A percentile compares a stretch with the other conserved stretches of the same genome.
phyloP scores from a whole-genome alignment of 805 yeast species.

The Suhomyces emberorum region DNA sequence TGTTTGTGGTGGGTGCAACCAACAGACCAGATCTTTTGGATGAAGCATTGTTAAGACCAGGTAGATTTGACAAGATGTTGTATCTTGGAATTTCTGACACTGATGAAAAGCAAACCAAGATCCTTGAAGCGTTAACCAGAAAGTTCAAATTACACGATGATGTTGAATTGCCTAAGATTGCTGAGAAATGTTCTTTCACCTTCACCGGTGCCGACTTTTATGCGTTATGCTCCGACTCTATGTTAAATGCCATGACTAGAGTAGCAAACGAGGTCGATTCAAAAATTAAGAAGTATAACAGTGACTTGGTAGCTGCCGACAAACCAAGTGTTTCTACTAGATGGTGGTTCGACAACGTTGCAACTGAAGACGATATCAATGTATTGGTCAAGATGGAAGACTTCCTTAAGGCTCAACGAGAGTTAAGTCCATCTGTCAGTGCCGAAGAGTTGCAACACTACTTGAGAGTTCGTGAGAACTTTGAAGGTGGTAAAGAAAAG shows the following conservation, averaged over 20 bases:
- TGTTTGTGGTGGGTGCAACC: slow-evolving; percentile 98
- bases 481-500: slow-evolving; percentile 64
- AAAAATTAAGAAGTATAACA: slow-evolving; percentile 55
- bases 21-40: slow-evolving; percentile 94
- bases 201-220: slow-evolving; percentile 98
- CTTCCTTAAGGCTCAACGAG: slow-evolving; percentile 70
- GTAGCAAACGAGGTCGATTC: slow-evolving; percentile 73
- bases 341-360: slow-evolving; percentile 88
- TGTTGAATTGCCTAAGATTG: slow-evolving; percentile 58
- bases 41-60: slow-evolving; percentile 90
- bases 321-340: slow-evolving; percentile 56
- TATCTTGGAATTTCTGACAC: slow-evolving; percentile 93
- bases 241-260: slow-evolving; percentile 94
- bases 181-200: slow-evolving; percentile 76
- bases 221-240: slow-evolving; percentile 92
- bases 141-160: slow-evolving; percentile 63
- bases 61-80: slow-evolving; percentile 92
- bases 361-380: slow-evolving; percentile 59
- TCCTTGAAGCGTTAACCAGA: slow-evolving; percentile 83
- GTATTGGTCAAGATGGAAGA: slow-evolving; percentile 72
- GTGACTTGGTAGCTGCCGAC: slow-evolving; percentile 22
- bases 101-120: slow-evolving; percentile 80
- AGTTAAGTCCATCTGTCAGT: slow-evolving; percentile 81
- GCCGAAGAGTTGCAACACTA: slow-evolving; percentile 85
- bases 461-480: slow-evolving; percentile 68